Evolutionary conservation across 2,329 filamentous ascomycete species (phyloP).

Genomic region (Ceratocystis eucalypticola): DNA sequence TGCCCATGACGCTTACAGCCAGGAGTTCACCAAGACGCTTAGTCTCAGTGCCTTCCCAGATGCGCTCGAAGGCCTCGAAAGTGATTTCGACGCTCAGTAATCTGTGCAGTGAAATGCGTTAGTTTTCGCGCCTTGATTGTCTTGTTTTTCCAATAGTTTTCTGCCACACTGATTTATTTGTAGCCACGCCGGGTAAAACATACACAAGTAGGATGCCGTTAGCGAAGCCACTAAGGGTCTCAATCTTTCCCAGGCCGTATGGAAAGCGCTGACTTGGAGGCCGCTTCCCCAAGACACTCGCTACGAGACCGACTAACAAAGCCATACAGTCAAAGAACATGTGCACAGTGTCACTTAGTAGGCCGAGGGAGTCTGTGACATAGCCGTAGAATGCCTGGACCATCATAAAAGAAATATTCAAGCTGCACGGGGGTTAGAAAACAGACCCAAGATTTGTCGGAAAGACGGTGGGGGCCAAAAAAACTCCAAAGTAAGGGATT

Average conservation of each 20-base stretch:
- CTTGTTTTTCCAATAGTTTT: neutral
- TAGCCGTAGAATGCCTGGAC: slow-evolving; percentile 92
- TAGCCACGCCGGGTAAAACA: slow-evolving; percentile 24
- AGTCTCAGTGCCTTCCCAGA: slow-evolving; percentile 72
- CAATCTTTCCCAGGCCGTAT: slow-evolving; percentile 92
- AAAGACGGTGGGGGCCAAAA: neutral
- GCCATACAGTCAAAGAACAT: slow-evolving; percentile 99
- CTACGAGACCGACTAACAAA: slow-evolving; percentile 75
- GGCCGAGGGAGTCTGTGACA: slow-evolving; percentile 77
- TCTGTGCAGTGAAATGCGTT: slow-evolving; percentile 30
- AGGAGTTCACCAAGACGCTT: slow-evolving; percentile 76
- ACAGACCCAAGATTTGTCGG: neutral
- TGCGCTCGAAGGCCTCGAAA: slow-evolving; percentile 79
- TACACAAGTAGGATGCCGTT: slow-evolving; percentile 91
- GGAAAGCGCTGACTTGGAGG: slow-evolving; percentile 78
- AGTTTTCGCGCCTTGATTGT: neutral
- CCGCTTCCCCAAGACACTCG: slow-evolving; percentile 94
- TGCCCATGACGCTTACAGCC: slow-evolving; percentile 71
- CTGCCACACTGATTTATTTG: no score
- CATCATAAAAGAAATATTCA: slow-evolving; percentile 91
- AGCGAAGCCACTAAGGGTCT: slow-evolving; percentile 88
- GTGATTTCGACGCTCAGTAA: slow-evolving; percentile 92
- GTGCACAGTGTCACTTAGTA: slow-evolving; percentile 96
- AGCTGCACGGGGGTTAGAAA: slow-evolving; percentile 33
- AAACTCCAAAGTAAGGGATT: neutral